Percentiles rank a stretch among this genome's conserved stretches.
Conservation (phyloP, 495 filamentous ascomycete genomes). For the Xylaria curta region DNA sequence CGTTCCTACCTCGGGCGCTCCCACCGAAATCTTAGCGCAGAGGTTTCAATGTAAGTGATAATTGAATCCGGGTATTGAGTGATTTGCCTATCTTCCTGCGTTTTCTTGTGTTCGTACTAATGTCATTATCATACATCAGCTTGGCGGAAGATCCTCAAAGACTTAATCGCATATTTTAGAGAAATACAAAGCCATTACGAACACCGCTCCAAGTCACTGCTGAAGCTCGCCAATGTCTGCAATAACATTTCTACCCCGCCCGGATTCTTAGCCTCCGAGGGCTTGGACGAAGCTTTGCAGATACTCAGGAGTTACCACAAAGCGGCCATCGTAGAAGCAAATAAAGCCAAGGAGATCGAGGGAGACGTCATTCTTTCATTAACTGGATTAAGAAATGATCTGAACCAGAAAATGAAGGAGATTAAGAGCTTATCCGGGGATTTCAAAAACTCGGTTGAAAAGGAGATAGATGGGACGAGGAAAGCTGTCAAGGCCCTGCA, state of each 20-base stretch:
- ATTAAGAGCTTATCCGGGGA: slow-evolving; percentile 91
- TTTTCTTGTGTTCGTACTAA: slow-evolving; percentile 2
- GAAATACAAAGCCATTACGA: slow-evolving; percentile 94
- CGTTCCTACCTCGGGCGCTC: slow-evolving; percentile 83
- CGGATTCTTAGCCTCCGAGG: slow-evolving; percentile 75
- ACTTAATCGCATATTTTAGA: slow-evolving; percentile 91
- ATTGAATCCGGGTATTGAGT: neutral
- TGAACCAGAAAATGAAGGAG: slow-evolving; percentile 96
- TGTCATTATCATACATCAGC: slow-evolving; percentile 54
- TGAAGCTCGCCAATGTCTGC: slow-evolving; percentile 82
- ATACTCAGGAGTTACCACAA: slow-evolving; percentile 85
- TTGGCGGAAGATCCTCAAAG: slow-evolving; percentile 95
- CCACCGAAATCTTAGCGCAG: slow-evolving; percentile 87
- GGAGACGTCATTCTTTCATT: slow-evolving; percentile 87
- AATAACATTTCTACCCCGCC: slow-evolving; percentile 78
- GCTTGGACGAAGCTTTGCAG: slow-evolving; percentile 83
- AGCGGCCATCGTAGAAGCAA: slow-evolving; percentile 78
- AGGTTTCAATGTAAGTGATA: slow-evolving; percentile 82
- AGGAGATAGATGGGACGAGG: slow-evolving; percentile 74
- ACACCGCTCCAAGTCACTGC: slow-evolving; percentile 76
- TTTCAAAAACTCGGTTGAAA: slow-evolving; percentile 90
- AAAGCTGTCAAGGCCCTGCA: slow-evolving; percentile 77
- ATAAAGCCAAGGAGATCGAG: slow-evolving; percentile 88
- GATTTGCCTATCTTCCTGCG: neutral
- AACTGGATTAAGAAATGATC: slow-evolving; percentile 82